Base-by-base conservation (phyloP, 129 eudicot species). In the Lactuca saligna region DNA sequence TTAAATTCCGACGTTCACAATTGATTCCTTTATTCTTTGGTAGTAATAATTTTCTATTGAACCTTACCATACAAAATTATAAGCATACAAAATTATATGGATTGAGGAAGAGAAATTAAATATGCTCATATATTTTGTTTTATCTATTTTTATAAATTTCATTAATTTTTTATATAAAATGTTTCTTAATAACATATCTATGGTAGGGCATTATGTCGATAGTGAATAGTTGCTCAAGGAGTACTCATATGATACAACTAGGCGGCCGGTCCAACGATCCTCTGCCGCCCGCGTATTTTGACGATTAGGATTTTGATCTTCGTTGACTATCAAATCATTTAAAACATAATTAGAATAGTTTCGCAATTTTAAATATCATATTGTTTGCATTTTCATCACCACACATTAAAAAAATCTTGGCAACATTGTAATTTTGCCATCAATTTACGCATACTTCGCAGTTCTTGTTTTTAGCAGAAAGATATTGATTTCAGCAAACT, bases 261-360 rank as follows among this genome's bases (percentile, higher is more conserved):
- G 44, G 9, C 55, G 57, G 66, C 35, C 41, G 59, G 61, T 46
- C 35, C 20, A 59, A 20, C 8, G 20, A 57, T 58, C 59, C 12
- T 46, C 13, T 32, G 46, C 53, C 32, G n/a, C n/a, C 51, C 17
- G 38, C 65, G 17, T 74, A 57, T 66, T 57, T 66, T 34, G 57
- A 74, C 73, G 65, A 73, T 64, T 38, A 64, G 57, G 65, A 32
- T 16, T 65, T 74, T 48, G 72, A 57, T 65, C 66, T 44, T 17
- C 42, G 73, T 74, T 74, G 61, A 74, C 79, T 74, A 17, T 57
- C 4, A 7, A 57, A 46, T 16, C 17, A 12, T 48, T 29, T 75
- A 64, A 75, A 68, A 69, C 55, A 13, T 17, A 49, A 9, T 34
- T n/a, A 41, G 41, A 72, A 20, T 51, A 17, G 20, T 42, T 57